phyloP scores from a whole-genome alignment of 768 basidiomycete genomes.

The Pulveroboletus sp. region DNA sequence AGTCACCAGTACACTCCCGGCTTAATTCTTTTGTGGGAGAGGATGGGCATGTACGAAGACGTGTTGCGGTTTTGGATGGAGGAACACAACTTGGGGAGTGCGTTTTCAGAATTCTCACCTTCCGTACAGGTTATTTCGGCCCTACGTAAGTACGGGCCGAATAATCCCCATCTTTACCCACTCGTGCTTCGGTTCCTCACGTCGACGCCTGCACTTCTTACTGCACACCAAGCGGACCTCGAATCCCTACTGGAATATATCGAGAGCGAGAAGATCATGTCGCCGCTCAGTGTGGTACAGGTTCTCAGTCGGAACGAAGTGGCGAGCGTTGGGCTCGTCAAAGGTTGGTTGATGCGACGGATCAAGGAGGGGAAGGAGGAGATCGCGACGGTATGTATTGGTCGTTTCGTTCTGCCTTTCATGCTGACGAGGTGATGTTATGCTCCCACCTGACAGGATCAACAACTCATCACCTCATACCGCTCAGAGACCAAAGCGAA shows the following conservation, averaged over 20 bases:
- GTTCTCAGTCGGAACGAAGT: slow-evolving; percentile 85
- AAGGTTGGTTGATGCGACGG: slow-evolving; percentile 83
- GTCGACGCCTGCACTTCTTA: slow-evolving; percentile 69
- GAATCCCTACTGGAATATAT: slow-evolving; percentile 70
- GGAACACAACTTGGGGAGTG: slow-evolving; percentile 35
- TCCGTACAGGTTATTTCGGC: slow-evolving; percentile 60
- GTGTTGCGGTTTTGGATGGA: slow-evolving; percentile 94
- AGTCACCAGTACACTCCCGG: slow-evolving; percentile 79
- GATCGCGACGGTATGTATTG: slow-evolving; percentile 68
- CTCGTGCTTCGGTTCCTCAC: slow-evolving; percentile 90
- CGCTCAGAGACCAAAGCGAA: slow-evolving; percentile 79
- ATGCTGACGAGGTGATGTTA: background rate
- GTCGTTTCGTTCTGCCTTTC: background rate
- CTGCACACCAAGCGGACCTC: slow-evolving; percentile 70
- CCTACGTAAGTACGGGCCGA: slow-evolving; percentile 70
- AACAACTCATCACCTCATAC: slow-evolving; percentile 84
- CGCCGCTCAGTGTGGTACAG: slow-evolving; percentile 87
- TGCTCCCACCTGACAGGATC: slow-evolving; percentile 54
- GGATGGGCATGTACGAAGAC: slow-evolving; percentile 94
- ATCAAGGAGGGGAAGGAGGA: slow-evolving; percentile 73
- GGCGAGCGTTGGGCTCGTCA: slow-evolving; percentile 87
- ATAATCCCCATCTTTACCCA: slow-evolving; percentile 76
- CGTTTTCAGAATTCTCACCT: slow-evolving; percentile 31
- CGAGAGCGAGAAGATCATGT: slow-evolving; percentile 79
- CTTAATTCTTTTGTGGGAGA: slow-evolving; percentile 89